A percentile compares a stretch with the other conserved stretches of the same genome.
Evolutionary conservation across 495 filamentous ascomycete genomes (phyloP).

Genomic region (Bombardia bombarda): DNA sequence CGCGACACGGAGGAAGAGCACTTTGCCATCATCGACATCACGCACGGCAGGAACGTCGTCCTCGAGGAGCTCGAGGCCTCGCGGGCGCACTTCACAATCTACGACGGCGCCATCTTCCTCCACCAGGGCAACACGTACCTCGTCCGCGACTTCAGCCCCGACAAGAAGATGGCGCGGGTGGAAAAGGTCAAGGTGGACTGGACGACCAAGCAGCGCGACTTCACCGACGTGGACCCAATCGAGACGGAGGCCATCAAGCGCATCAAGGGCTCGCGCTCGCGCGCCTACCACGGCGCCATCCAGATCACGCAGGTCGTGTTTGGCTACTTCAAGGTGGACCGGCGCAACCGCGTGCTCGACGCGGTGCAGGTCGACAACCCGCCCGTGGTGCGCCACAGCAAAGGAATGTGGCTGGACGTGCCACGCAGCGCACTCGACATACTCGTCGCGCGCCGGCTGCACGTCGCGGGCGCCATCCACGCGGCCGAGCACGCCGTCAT

Average conservation of each 20-base stretch:
- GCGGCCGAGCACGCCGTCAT: conserved; percentile 89
- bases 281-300: conserved; percentile 79
- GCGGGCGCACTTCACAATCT: conserved; percentile 89
- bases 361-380: conserved; percentile 91
- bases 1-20: conserved; percentile 88
- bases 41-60: conserved; percentile 70
- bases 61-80: conserved; percentile 95
- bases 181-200: conserved; percentile 86
- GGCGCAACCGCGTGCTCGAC: conserved; percentile 69
- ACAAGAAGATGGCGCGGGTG: conserved; percentile 61
- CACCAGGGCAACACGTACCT: conserved; percentile 92
- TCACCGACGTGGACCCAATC: conserved; percentile 83
- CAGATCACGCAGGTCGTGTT: conserved; percentile 79
- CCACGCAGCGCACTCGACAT: conserved; percentile 73
- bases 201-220: conserved; percentile 91
- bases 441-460: conserved; percentile 59
- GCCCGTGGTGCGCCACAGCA: conserved; percentile 71
- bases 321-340: conserved; percentile 93
- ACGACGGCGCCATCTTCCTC: conserved; percentile 95
- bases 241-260: conserved; percentile 77
- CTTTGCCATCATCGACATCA: conserved; percentile 88
- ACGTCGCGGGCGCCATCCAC: conserved; percentile 86
- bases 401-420: conserved; percentile 96
- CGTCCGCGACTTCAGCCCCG: conserved; percentile 78
- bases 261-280: conserved; percentile 38